Percentiles rank a stretch among this genome's conserved stretches.
Evolutionary conservation across 192 early-diverging fungal genomes (phyloP).

Genomic region (Coemansia sp.): DNA sequence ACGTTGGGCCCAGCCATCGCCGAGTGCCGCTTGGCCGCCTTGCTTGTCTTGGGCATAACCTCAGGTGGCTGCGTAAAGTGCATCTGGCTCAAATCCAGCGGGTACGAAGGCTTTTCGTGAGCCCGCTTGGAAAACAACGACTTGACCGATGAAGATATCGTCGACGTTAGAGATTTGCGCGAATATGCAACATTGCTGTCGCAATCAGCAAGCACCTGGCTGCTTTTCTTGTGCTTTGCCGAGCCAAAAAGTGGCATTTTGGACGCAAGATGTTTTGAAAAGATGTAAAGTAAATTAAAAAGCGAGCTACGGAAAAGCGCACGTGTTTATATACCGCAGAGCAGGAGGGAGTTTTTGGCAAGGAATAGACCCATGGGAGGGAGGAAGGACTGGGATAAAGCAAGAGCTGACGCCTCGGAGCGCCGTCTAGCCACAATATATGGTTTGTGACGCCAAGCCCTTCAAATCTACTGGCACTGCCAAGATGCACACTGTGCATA

Average conservation of each 20-base stretch:
- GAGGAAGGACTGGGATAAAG: background rate
- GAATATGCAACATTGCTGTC: slow-evolving; percentile 14
- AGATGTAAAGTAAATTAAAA: too few species aligned
- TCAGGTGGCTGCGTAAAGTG: background rate
- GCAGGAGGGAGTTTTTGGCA: background rate
- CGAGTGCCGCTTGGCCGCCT: background rate
- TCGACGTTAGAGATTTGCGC: slow-evolving; percentile 23
- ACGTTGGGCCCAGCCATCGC: background rate
- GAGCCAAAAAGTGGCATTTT: slow-evolving; percentile 29
- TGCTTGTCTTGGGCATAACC: background rate
- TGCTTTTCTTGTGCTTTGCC: slow-evolving; percentile 18
- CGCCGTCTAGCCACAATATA: slow-evolving; percentile 11
- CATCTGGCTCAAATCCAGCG: background rate
- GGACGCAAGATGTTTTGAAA: background rate
- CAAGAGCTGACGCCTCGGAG: slow-evolving; percentile 2
- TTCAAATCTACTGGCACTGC: background rate
- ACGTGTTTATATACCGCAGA: background rate
- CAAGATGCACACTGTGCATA: background rate
- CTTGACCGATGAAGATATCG: slow-evolving; percentile 38
- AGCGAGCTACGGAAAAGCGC: background rate
- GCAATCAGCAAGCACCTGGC: background rate
- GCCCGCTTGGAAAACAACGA: slow-evolving; percentile 31
- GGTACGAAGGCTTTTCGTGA: background rate
- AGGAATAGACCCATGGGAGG: slow-evolving; percentile 10
- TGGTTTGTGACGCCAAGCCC: slow-evolving; percentile 5